Conservation (phyloP, 2,329 filamentous ascomycete genomes). For the Colletotrichum godetiae region DNA sequence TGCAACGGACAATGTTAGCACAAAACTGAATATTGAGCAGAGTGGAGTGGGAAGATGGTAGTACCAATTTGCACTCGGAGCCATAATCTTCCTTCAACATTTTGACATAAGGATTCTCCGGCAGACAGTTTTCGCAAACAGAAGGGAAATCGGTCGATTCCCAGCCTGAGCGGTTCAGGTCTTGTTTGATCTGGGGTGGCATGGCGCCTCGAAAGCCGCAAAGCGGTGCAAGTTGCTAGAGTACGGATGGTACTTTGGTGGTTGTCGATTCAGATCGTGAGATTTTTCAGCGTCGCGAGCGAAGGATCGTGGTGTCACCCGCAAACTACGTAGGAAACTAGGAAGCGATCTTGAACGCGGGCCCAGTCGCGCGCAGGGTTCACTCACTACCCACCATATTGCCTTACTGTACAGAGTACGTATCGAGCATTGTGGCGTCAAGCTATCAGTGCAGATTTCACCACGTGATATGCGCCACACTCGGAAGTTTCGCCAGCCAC, state of each 20-base stretch:
- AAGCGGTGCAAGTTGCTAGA: no score
- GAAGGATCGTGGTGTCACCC: not conserved
- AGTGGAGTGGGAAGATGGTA: slow-evolving; percentile 13
- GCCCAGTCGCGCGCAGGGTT: not conserved
- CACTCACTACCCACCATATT: not conserved
- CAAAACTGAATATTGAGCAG: not conserved
- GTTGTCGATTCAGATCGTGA: not conserved
- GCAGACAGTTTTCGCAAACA: slow-evolving; percentile 91
- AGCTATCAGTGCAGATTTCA: no score
- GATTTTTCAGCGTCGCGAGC: not conserved
- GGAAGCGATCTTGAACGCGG: not conserved
- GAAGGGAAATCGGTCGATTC: slow-evolving; percentile 92
- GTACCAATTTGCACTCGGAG: slow-evolving; percentile 79
- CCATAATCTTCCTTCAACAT: slow-evolving; percentile 99
- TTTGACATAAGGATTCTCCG: slow-evolving; percentile 97
- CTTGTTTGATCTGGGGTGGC: slow-evolving; percentile 94
- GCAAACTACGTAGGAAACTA: not conserved
- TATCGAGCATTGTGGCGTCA: no score
- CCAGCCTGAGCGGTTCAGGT: slow-evolving; percentile 95
- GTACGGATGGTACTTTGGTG: no score
- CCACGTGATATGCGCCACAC: no score
- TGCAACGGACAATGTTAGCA: slow-evolving; percentile 40
- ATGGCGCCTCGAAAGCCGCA: slow-evolving; percentile 58
- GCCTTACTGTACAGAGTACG: no score
- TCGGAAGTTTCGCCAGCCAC: no score